These are phyloP conservation scores for Pythium insidiosum DNA, from an alignment of 352 stramenopile genomes.

Conservation along the genomic window DNA sequence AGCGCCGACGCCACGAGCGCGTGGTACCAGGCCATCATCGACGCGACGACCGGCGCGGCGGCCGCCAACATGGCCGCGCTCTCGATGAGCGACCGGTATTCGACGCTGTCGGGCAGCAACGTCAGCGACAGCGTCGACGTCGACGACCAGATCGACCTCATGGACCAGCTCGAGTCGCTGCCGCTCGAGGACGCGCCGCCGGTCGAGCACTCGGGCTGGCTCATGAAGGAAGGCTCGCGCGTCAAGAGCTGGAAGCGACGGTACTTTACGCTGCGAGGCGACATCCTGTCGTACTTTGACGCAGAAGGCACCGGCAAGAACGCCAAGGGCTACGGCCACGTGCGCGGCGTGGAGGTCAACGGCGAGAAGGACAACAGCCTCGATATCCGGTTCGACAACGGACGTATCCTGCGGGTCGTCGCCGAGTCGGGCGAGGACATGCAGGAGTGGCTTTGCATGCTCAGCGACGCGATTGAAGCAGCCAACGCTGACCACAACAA, in stretches of 20 bases:
- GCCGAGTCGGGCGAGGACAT: constrained; percentile 53
- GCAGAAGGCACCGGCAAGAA: constrained; percentile 59
- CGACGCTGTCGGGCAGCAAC: constrained; percentile 26
- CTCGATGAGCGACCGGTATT: constrained; percentile 27
- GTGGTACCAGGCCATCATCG: constrained; percentile 73
- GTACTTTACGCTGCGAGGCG: constrained; percentile 71
- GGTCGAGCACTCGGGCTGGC: constrained; percentile 70
- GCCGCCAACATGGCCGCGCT: background rate
- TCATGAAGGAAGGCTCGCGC: constrained; percentile 69
- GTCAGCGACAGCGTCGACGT: constrained; percentile 27
- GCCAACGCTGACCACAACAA: constrained; percentile 49
- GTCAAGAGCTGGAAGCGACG: constrained; percentile 80
- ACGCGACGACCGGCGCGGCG: constrained; percentile 31
- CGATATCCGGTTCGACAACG: constrained; percentile 72
- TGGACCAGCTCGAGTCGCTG: constrained; percentile 47
- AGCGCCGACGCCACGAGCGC: constrained; percentile 53
- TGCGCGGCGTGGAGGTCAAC: constrained; percentile 68
- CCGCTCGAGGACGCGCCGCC: constrained; percentile 39
- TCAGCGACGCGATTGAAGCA: constrained; percentile 66
- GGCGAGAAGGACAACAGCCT: constrained; percentile 46
- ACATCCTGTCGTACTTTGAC: constrained; percentile 80
- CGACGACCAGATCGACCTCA: constrained; percentile 43
- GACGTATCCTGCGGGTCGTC: constrained; percentile 60
- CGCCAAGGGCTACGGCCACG: constrained; percentile 77
- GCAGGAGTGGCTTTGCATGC: constrained; percentile 63